A percentile compares a stretch with the other conserved stretches of the same genome.
Conservation (phyloP, 768 basidiomycete genomes). For the Favolaschia claudopus region DNA sequence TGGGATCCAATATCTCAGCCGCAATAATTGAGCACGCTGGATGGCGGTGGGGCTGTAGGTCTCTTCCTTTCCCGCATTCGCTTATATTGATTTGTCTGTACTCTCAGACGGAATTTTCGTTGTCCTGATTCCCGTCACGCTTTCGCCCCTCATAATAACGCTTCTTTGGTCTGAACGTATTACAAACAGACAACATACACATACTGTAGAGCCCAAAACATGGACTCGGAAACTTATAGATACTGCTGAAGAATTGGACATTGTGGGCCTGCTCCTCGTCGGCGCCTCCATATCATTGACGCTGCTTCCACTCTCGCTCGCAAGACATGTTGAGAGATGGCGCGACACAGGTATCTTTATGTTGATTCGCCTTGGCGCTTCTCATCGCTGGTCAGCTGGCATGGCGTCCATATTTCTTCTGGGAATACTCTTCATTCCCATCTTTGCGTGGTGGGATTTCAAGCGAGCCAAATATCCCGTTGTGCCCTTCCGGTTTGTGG, state of each 20-base stretch:
- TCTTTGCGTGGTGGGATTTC: constrained; percentile 55
- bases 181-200: constrained; percentile 47
- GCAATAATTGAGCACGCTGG: constrained; percentile 48
- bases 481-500: constrained; percentile 64
- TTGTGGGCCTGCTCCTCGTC: constrained; percentile 59
- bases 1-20: constrained; percentile 69
- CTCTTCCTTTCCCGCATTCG: not conserved
- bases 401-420: constrained; percentile 61
- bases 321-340: constrained; percentile 43
- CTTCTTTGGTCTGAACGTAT: constrained; percentile 63
- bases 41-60: constrained; percentile 78
- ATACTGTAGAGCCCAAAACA: not conserved
- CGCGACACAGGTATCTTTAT: constrained; percentile 56
- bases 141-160: constrained; percentile 60
- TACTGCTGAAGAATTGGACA: constrained; percentile 48
- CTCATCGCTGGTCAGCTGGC: constrained; percentile 42
- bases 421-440: constrained; percentile 51
- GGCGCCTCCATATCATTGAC: constrained; percentile 58
- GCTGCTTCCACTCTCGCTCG: constrained; percentile 63
- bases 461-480: constrained; percentile 65
- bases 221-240: constrained; percentile 31
- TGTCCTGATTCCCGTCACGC: constrained; percentile 58
- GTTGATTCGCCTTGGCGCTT: not conserved
- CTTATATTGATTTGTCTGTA: not conserved
- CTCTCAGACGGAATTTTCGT: constrained; percentile 62